These are phyloP conservation scores for Macrocybe gigantea DNA, from an alignment of 768 basidiomycete species.

Conservation along the genomic window DNA sequence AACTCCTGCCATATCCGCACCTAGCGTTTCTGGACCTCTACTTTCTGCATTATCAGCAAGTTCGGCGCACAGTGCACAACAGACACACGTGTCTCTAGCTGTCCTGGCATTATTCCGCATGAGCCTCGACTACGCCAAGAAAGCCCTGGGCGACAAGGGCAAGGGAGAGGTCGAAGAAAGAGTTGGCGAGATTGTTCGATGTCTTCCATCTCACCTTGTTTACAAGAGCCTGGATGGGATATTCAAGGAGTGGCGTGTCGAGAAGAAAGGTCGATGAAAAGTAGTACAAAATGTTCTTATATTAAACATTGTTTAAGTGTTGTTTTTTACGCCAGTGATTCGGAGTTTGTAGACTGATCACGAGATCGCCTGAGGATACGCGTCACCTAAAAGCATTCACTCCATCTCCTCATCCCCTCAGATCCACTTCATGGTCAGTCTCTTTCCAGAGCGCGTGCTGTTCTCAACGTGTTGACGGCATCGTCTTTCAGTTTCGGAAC, in stretches of 20 bases:
- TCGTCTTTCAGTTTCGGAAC: conserved; percentile 70
- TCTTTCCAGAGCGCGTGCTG: not conserved
- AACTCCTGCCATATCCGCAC: conserved; percentile 53
- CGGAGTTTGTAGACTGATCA: not conserved
- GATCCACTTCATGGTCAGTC: conserved; percentile 4
- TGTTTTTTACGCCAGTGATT: not conserved
- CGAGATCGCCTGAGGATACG: conserved; percentile 1
- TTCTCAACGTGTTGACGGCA: conserved; percentile 17
- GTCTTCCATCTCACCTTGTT: conserved; percentile 79
- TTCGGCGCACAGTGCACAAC: conserved; percentile 79
- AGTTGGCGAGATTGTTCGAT: conserved; percentile 86
- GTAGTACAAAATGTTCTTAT: not conserved
- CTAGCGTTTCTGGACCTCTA: conserved; percentile 62
- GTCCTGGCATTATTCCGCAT: conserved; percentile 89
- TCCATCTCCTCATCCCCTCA: conserved; percentile 4
- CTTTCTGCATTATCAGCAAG: conserved; percentile 65
- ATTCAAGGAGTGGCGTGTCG: conserved; percentile 87
- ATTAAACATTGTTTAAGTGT: not conserved
- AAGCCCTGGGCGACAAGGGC: conserved; percentile 60
- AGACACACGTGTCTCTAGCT: conserved; percentile 92
- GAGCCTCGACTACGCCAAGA: conserved; percentile 74
- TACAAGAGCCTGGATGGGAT: conserved; percentile 92
- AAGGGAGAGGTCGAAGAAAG: conserved; percentile 68
- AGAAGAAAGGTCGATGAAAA: conserved; percentile 65
- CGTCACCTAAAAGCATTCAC: conserved; percentile 17